Base-by-base conservation (phyloP, 257 asterid species). In the Echium plantagineum region DNA sequence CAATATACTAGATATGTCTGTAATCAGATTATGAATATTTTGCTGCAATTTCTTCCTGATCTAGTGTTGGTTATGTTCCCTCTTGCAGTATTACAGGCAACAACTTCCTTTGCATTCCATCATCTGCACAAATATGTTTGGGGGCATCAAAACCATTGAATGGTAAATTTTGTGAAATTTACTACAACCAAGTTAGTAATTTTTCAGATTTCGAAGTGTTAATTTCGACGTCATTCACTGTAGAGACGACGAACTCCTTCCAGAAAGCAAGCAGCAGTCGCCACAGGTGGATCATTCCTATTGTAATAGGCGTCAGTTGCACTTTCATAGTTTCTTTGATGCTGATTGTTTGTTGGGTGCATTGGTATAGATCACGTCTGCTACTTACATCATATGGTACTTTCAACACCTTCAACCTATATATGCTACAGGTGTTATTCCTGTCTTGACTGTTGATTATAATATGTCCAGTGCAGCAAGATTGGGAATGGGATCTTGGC, bases 51-150 rank as follows among this genome's bases (percentile, higher is more conserved):
- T 64, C 48, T 63, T 62, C 57, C 46, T 53, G 48, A 17, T 55
- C 54, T 30, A 28, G 38, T 71, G 48, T 61, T 57, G 42, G 48
- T 48, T 66, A 35, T 52, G 61, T 5, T 32, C 16, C 32, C 69
- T 72, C 59, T 65, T 78, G 22, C 83, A 90, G 97, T 75, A 77
- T 90, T 66, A 86, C 90, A 61, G 97, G 97, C 68, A 90, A 90
- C 83, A 60, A 56, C 61, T 87, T 80, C 65, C 88, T 90, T 38
- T 90, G 94, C 73, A 75, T 87, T 69, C 68, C 95, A 49, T 62
- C 78, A 69, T 77, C 94, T 52, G 38, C 62, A 31, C 83, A 76
- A 74, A 68, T 74, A 59, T 89, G 97, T 68, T 71, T 38, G 76
- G 80, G 71, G 21, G 79, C 58, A 57, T 84, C 94, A 9, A 78